Evolutionary conservation across 140 eudicot species (phyloP), one percentile per base, ranked within the genome.

Genomic region (Anethum foeniculum): DNA sequence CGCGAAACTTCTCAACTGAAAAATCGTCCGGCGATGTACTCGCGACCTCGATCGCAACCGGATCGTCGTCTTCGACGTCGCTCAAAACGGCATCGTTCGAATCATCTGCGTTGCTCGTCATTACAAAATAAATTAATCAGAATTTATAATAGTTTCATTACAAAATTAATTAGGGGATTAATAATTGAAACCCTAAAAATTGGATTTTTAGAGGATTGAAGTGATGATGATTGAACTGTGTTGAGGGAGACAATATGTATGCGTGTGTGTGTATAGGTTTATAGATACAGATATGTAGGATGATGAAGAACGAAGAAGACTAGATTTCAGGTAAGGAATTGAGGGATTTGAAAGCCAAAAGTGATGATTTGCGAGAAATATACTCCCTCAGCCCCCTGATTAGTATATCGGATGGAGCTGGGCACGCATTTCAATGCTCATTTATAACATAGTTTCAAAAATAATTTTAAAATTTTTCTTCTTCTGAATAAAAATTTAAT

Each of bases 11-110:
- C 82, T 92, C 97, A 0, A 81, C 80, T 16, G 97, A 83, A 27
- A 89, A 77, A 67, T 89, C 82, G 13, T 87, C 91, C 16, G 86
- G 47, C 12, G 80, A 67, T 52, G 88, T 78, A 77, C 76, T 77
- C 21, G 84, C 83, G 15, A 88, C 80, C 3, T 81, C 84, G 36
- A 85, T 77, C 49, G 94, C 90, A 56, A 48, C 84, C 65, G 90
- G 89, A 86, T 84, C 92, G 71, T 86, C 88, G 27, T 80, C 96
- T 54, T 95, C 99, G 4, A 92, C 92, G 79, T 95, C 99, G 89
- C 97, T 91, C 79, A 92, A 87, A 15, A 90, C 91, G 81, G 87
- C 88, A 77, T 88, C 90, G 81, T 89, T 83, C 0, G 82, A 92
- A 16, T 86, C 91, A n/a, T 92, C 97, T 12, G 84, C 96, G 87